These are phyloP conservation scores for Fusarium verrucosum DNA, from an alignment of 2,329 filamentous ascomycete species.

Conservation along the genomic window DNA sequence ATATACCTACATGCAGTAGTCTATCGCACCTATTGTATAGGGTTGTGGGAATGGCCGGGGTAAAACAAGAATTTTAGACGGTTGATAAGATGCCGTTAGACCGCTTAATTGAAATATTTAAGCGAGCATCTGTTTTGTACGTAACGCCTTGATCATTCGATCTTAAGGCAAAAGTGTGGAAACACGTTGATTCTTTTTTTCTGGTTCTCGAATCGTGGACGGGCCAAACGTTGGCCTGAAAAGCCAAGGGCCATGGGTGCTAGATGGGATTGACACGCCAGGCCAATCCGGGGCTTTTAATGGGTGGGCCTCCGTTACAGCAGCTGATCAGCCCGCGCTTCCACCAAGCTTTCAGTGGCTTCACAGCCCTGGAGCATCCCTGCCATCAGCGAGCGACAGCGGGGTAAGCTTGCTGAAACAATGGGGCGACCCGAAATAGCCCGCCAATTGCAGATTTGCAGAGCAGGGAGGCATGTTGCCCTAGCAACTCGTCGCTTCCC, in stretches of 20 bases:
- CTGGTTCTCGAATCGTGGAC: slow-evolving; percentile 25
- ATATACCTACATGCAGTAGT: too few relatives aligned
- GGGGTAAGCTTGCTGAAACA: slow-evolving; percentile 43
- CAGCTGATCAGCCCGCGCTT: slow-evolving; percentile 32
- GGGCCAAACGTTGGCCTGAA: slow-evolving; percentile 32
- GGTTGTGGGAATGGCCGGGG: not conserved
- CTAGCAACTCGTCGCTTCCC: slow-evolving; percentile 33
- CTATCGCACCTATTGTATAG: too few relatives aligned
- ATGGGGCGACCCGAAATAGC: slow-evolving; percentile 33
- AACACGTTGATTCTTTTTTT: slow-evolving; percentile 16
- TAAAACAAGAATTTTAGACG: not conserved
- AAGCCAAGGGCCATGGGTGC: slow-evolving; percentile 18
- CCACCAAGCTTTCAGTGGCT: slow-evolving; percentile 34
- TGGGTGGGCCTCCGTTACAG: slow-evolving; percentile 20
- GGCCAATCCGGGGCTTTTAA: slow-evolving; percentile 18
- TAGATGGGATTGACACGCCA: slow-evolving; percentile 1
- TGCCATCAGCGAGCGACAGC: slow-evolving; percentile 38
- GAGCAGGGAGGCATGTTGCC: slow-evolving; percentile 29
- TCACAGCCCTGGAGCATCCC: slow-evolving; percentile 25
- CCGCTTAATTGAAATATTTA: slow-evolving; percentile 5
- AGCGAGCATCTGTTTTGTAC: slow-evolving; percentile 3
- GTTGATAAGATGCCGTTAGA: not conserved
- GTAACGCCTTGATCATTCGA: slow-evolving; percentile 25
- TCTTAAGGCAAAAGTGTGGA: slow-evolving; percentile 19
- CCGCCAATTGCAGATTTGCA: slow-evolving; percentile 27